Conservation (phyloP, 2,329 filamentous ascomycete genomes). For the Cladosporium sp. region DNA sequence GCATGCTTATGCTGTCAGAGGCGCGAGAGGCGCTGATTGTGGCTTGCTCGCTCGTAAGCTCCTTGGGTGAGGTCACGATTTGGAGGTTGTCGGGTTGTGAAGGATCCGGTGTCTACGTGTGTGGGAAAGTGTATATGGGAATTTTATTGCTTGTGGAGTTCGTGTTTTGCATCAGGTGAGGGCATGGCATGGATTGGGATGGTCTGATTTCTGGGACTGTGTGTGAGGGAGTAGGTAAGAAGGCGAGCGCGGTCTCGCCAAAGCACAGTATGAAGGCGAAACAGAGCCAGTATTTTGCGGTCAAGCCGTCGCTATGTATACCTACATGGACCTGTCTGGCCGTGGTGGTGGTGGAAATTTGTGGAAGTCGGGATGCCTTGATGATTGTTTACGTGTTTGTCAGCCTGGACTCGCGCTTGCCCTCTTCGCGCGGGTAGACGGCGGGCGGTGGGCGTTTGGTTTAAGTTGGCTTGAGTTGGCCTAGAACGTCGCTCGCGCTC, state of each 20-base stretch:
- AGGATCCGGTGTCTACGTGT: conserved; percentile 9
- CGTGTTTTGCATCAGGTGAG: not conserved
- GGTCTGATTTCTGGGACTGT: not conserved
- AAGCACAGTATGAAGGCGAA: not conserved
- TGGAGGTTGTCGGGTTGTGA: not conserved
- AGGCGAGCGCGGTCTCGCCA: not conserved
- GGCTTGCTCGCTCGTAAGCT: conserved; percentile 2
- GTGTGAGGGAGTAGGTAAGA: not conserved
- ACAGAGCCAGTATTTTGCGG: not conserved
- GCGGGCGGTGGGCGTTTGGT: not conserved
- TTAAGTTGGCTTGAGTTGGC: conserved; percentile 10
- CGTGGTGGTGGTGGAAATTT: not conserved
- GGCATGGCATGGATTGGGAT: not conserved
- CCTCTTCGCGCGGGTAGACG: conserved; percentile 1
- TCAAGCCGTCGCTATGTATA: not conserved
- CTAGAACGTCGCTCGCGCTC: not conserved
- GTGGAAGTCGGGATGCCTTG: not conserved
- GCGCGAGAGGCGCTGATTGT: conserved; percentile 10
- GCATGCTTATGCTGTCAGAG: conserved; percentile 9
- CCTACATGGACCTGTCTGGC: not conserved
- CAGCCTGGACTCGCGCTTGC: not conserved
- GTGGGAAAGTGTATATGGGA: not conserved
- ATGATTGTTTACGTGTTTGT: conserved; percentile 3
- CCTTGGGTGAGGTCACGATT: conserved; percentile 10
- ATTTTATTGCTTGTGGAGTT: not conserved